phyloP scores from a whole-genome alignment of 1,284 basidiomycete genomes.

The Papiliotrema nemorosa region DNA sequence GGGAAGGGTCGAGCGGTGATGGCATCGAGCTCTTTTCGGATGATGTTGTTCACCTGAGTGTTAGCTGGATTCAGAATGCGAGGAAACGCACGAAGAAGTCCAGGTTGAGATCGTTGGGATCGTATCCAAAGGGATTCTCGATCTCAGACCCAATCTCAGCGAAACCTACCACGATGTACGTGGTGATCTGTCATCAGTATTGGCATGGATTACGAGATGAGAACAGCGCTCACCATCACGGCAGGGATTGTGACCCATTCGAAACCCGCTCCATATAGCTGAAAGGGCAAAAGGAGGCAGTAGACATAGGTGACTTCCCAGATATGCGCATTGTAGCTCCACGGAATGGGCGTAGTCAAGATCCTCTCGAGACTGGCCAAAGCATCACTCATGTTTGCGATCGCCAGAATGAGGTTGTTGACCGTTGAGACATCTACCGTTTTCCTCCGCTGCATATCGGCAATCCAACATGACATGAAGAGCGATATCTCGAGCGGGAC shows the following conservation, averaged over 20 bases:
- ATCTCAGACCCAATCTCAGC: slow-evolving; percentile 38
- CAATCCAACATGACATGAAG: slow-evolving; percentile 67
- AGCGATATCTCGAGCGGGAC: slow-evolving; percentile 68
- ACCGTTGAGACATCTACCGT: slow-evolving; percentile 62
- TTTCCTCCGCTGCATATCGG: slow-evolving; percentile 60
- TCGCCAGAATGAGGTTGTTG: slow-evolving; percentile 55
- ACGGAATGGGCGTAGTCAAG: slow-evolving; percentile 73
- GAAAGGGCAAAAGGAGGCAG: slow-evolving; percentile 58
- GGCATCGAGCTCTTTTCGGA: slow-evolving; percentile 43
- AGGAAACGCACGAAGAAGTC: slow-evolving; percentile 36
- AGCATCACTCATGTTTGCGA: slow-evolving; percentile 63
- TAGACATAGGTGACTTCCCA: slow-evolving; percentile 46
- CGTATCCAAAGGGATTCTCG: slow-evolving; percentile 49
- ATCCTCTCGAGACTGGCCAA: slow-evolving; percentile 70
- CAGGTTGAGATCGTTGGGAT: slow-evolving; percentile 42
- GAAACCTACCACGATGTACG: slow-evolving; percentile 49
- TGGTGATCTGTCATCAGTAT: slow-evolving; percentile 23
- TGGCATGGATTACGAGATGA: neutral
- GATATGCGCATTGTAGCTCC: slow-evolving; percentile 58
- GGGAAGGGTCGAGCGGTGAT: slow-evolving; percentile 38
- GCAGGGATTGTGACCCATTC: slow-evolving; percentile 64
- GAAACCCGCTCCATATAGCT: slow-evolving; percentile 58
- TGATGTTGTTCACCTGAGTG: slow-evolving; percentile 21
- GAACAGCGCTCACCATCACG: slow-evolving; percentile 28
- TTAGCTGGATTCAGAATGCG: neutral